A percentile compares a stretch with the other conserved stretches of the same genome.
phyloP scores from a whole-genome alignment of 2,329 filamentous ascomycete genomes.

The Botrytis elliptica region DNA sequence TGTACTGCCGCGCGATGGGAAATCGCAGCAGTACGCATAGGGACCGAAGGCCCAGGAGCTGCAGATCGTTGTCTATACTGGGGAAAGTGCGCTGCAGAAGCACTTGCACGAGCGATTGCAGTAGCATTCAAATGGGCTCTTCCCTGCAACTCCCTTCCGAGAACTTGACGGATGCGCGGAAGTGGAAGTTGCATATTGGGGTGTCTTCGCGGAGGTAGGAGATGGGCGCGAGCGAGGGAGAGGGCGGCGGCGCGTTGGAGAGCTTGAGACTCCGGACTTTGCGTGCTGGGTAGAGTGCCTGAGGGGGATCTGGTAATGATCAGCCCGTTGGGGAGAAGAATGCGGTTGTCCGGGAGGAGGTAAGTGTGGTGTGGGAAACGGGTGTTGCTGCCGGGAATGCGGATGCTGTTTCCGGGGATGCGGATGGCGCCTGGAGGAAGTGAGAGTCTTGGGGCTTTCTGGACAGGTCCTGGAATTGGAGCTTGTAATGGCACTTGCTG shows the following conservation, averaged over 20 bases:
- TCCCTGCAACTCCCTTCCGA: neutral
- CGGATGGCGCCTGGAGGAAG: neutral
- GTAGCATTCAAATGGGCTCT: neutral
- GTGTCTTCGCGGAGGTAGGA: neutral
- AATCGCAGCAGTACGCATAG: too few relatives aligned
- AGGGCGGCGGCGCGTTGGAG: too few relatives aligned
- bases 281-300: neutral
- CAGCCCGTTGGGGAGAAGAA: neutral
- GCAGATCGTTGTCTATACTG: too few relatives aligned
- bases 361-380: neutral
- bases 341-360: neutral
- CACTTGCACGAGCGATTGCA: neutral
- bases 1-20: too few relatives aligned
- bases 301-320: neutral
- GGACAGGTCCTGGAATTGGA: neutral
- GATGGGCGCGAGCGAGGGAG: neutral
- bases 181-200: neutral
- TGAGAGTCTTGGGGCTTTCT: fast-evolving
- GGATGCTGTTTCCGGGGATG: too few relatives aligned
- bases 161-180: neutral
- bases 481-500: neutral
- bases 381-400: neutral
- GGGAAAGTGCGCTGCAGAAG: neutral
- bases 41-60: too few relatives aligned
- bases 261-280: fast-evolving